Base-by-base conservation (phyloP, 192 early-diverging fungal genomes). In the Gigaspora rosea region DNA sequence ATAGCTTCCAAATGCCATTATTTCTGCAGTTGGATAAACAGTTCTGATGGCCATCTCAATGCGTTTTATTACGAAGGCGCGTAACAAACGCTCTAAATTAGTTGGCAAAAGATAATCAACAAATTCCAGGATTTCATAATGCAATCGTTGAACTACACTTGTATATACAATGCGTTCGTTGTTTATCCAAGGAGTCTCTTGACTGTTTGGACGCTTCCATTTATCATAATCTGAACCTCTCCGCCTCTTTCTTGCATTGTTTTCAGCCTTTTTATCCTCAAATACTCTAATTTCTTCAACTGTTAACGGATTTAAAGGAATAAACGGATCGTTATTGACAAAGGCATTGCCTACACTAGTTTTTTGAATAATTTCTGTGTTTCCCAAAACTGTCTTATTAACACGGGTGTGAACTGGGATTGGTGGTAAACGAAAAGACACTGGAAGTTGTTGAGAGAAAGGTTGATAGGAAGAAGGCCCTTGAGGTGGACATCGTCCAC, bases 1-100 rank as follows among this genome's bases (percentile, higher is more conserved):
- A 78, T 94, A 98, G 76, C 92, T 94, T 11, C 97, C 97, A 90
- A 96, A 98, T 22, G 91, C 90, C 1, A 85, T 68, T 9, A 93
- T 82, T 20, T 77, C 63, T 6, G 85, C 71, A 0, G 78, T 74
- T 79, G 84, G 90, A 5, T 88, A 73, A 6, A 75, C 2, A 0
- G 57, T 47, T 6, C 88, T 83, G 52, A 94, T 81, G 22, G 68
- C 64, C 1, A 85, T 76, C 61, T 86, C 75, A 58, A 97, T 82
- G 7, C 92, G 83, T 12, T 90, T 85, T 0, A 97, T 82, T 0
- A 93, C 89, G 78, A 89, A 90, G 41, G 78, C 46, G 3, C 97
- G 89, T 88, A 97, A 85, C 49, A 85, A 81, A 67, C 92, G 90
- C 64, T 98, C 97, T 56, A 91, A 90, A 27, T 82, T 77, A 0